These are phyloP conservation scores for Boletus semigastroideus DNA, from an alignment of 1,284 basidiomycete species.

Conservation along the genomic window DNA sequence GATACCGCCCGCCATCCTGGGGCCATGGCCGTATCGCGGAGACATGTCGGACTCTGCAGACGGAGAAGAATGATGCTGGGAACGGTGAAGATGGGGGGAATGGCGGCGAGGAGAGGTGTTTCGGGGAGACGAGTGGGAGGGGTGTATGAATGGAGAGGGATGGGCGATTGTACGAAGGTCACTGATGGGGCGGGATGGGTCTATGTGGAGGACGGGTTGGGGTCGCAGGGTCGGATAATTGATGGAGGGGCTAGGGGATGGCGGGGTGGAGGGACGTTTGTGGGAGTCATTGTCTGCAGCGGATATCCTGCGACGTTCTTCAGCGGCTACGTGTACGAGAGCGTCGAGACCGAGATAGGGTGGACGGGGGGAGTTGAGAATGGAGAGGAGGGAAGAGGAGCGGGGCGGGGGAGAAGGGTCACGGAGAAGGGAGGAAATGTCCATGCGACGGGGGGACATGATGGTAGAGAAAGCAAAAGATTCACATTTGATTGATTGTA, in stretches of 20 bases:
- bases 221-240: conserved; percentile 26
- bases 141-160: conserved; percentile 13
- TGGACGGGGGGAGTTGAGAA: conserved; percentile 17
- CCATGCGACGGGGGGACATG: conserved; percentile 67
- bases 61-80: conserved; percentile 17
- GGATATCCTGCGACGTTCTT: conserved; percentile 44
- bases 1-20: conserved; percentile 30
- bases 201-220: conserved; percentile 13
- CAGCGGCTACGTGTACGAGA: conserved; percentile 54
- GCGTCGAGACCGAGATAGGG: conserved; percentile 47
- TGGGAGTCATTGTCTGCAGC: conserved; percentile 6
- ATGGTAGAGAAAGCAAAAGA: background rate
- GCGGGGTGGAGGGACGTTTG: conserved; percentile 19
- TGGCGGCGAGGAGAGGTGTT: conserved; percentile 19
- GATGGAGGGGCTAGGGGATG: conserved; percentile 19
- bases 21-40: conserved; percentile 21
- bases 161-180: background rate
- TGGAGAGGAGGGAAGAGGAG: conserved; percentile 17
- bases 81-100: conserved; percentile 20
- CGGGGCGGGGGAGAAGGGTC: conserved; percentile 12
- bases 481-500: conserved; percentile 39
- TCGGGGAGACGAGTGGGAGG: conserved; percentile 17
- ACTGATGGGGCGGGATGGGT: conserved; percentile 9
- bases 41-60: conserved; percentile 16
- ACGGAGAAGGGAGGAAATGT: conserved; percentile 71